Conservation (phyloP, 345 rosid genomes). For the Geranium rotundifolium region DNA sequence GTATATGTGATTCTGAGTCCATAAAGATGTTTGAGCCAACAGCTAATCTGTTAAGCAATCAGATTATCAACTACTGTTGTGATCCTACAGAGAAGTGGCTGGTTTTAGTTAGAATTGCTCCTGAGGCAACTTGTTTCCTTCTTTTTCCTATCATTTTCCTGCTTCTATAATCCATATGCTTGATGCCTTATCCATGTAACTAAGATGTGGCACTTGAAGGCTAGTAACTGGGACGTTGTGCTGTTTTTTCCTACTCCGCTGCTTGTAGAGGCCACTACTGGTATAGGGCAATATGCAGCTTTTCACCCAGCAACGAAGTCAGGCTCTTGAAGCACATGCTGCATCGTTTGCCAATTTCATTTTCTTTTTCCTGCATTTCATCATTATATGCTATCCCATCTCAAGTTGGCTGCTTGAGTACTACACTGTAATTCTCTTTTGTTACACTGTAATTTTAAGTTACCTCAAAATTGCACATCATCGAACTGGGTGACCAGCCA, state of each 20-base stretch:
- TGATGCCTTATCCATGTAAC: too few species aligned
- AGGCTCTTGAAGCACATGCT: slow-evolving; percentile 98
- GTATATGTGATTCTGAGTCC: too few species aligned
- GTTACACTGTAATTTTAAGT: slow-evolving; percentile 93
- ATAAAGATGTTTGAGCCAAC: too few species aligned
- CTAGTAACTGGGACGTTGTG: neutral
- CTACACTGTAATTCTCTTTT: neutral
- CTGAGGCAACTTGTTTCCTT: slow-evolving; percentile 65
- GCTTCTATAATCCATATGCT: too few species aligned
- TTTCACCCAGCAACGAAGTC: slow-evolving; percentile 96
- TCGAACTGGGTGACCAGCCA: slow-evolving; percentile 97
- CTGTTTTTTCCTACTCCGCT: neutral
- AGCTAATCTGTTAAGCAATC: slow-evolving; percentile 79
- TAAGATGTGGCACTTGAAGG: too few species aligned
- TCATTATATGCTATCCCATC: too few species aligned
- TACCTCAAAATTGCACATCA: slow-evolving; percentile 82
- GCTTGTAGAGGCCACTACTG: slow-evolving; percentile 65
- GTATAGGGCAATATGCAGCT: slow-evolving; percentile 95
- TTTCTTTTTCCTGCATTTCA: too few species aligned
- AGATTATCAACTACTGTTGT: slow-evolving; percentile 88
- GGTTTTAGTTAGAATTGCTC: slow-evolving; percentile 81
- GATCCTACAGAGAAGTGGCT: slow-evolving; percentile 95
- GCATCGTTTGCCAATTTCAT: slow-evolving; percentile 59
- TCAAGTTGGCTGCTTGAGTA: too few species aligned
- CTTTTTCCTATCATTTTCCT: neutral